phyloP scores from a whole-genome alignment of 2,329 filamentous ascomycete species.

The Fusarium pseudoanthophilum region DNA sequence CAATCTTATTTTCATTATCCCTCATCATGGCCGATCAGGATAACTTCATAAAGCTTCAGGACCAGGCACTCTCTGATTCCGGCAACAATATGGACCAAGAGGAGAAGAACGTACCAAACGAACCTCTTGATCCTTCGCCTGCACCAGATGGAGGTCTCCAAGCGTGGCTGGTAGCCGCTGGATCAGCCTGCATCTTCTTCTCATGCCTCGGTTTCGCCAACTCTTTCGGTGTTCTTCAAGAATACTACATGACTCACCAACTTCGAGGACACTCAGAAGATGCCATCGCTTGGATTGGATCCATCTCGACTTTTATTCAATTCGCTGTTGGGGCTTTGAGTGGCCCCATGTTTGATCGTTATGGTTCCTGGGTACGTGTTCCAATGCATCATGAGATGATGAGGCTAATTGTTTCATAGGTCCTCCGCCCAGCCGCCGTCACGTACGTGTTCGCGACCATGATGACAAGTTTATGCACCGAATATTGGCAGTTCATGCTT shows the following conservation, averaged over 20 bases:
- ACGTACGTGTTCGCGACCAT: conserved; percentile 32
- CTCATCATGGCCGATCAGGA: background rate
- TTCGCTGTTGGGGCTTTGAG: conserved; percentile 45
- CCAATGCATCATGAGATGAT: fast-evolving
- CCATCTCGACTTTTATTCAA: conserved; percentile 50
- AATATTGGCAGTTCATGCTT: conserved; percentile 65
- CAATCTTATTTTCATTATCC: background rate
- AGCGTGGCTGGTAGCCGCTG: conserved; percentile 56
- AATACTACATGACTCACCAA: conserved; percentile 55
- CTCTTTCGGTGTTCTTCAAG: conserved; percentile 57
- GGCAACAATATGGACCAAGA: fast-evolving
- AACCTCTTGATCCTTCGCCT: background rate
- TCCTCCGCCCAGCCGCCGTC: conserved; percentile 27
- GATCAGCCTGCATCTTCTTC: conserved; percentile 52
- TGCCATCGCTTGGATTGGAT: conserved; percentile 57
- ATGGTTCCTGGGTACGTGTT: conserved; percentile 25
- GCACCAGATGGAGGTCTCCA: conserved; percentile 49
- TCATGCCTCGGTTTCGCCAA: conserved; percentile 55
- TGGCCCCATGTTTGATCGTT: conserved; percentile 38
- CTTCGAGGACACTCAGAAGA: conserved; percentile 47
- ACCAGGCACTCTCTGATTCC: background rate
- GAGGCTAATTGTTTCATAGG: background rate
- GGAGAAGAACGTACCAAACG: fast-evolving
- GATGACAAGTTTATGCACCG: conserved; percentile 48
- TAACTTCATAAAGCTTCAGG: background rate